Evolutionary conservation across 805 yeast species (phyloP).

Genomic region (Candida caryicola): DNA sequence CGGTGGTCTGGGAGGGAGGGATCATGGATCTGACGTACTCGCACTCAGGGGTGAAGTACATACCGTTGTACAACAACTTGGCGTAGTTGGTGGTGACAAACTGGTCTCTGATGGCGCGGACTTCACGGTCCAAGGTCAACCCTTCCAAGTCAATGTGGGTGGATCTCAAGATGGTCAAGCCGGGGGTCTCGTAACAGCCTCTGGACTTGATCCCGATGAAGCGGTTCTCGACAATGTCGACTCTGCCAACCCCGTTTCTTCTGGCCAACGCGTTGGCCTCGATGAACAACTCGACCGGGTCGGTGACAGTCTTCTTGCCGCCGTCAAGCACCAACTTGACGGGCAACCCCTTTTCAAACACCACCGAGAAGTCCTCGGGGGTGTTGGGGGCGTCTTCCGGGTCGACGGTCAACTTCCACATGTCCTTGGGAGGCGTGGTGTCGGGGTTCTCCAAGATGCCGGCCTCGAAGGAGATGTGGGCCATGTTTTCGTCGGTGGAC

Average conservation of each 20-base stretch:
- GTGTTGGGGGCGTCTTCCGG: conserved; percentile 91
- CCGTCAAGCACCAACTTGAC: conserved; percentile 71
- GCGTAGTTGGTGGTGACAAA: conserved; percentile 93
- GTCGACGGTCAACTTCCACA: conserved; percentile 98
- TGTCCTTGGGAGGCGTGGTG: conserved; percentile 98
- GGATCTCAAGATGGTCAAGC: conserved; percentile 87
- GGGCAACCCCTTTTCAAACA: conserved; percentile 85
- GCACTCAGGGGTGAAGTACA: conserved; percentile 98
- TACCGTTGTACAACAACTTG: conserved; percentile 89
- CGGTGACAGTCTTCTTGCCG: conserved; percentile 60
- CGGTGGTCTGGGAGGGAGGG: conserved; percentile 89
- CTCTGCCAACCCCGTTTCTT: conserved; percentile 99
- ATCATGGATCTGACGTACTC: conserved; percentile 94
- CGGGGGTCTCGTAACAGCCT: conserved; percentile 99
- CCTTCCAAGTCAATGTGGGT: conserved; percentile 98
- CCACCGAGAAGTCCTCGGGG: conserved; percentile 86
- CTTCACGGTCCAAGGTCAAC: conserved; percentile 94
- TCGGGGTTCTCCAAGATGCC: conserved; percentile 99
- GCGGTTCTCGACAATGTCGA: conserved; percentile 98
- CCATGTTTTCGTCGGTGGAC: conserved; percentile 99
- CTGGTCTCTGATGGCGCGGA: conserved; percentile 92
- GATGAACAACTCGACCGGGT: conserved; percentile 87
- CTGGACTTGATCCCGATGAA: conserved; percentile 98
- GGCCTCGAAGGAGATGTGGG: conserved; percentile 98
- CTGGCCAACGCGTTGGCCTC: conserved; percentile 94